A percentile compares a stretch with the other conserved stretches of the same genome.
These are phyloP conservation scores for Neonectria coccinea DNA, from an alignment of 2,329 filamentous ascomycete species.

Conservation along the genomic window DNA sequence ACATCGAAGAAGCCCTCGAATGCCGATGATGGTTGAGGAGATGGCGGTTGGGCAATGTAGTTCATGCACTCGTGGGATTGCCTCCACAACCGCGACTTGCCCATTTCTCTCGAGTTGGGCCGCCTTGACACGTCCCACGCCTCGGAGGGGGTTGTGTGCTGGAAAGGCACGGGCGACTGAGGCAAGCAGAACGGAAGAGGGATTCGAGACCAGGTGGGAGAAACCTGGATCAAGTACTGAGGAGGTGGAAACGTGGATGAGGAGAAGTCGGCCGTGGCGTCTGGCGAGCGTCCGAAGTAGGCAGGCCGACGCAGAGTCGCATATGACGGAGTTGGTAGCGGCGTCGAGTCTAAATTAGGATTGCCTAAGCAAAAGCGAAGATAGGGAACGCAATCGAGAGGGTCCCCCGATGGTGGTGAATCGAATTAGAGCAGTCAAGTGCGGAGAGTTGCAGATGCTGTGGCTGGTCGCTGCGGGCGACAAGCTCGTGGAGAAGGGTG, in stretches of 20 bases:
- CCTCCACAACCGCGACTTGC: constrained; percentile 59
- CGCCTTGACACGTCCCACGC: constrained; percentile 38
- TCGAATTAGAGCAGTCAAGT: constrained; percentile 11
- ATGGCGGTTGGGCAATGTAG: constrained; percentile 56
- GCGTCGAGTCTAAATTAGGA: constrained; percentile 43
- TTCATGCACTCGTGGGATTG: constrained; percentile 58
- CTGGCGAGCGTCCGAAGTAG: constrained; percentile 35
- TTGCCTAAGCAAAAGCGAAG: constrained; percentile 34
- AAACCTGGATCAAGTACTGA: constrained; percentile 40
- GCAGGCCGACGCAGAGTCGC: constrained; percentile 35
- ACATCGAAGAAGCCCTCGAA: constrained; percentile 61
- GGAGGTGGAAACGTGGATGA: constrained; percentile 32
- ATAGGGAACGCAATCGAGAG: constrained; percentile 30
- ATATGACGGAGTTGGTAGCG: constrained; percentile 40
- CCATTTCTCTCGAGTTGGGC: constrained; percentile 53
- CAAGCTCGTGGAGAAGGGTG: constrained; percentile 31
- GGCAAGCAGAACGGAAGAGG: constrained; percentile 23
- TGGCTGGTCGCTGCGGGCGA: constrained; percentile 22
- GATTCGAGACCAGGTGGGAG: constrained; percentile 32
- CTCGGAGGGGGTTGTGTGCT: constrained; percentile 28
- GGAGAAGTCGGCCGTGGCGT: constrained; percentile 33
- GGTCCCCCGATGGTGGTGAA: constrained; percentile 21
- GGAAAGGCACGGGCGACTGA: constrained; percentile 20
- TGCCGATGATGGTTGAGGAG: constrained; percentile 58
- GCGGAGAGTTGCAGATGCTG: constrained; percentile 19